Evolutionary conservation across 371 early-diverging fungal genomes (phyloP).

Genomic region (Rhizopus stolonifer): DNA sequence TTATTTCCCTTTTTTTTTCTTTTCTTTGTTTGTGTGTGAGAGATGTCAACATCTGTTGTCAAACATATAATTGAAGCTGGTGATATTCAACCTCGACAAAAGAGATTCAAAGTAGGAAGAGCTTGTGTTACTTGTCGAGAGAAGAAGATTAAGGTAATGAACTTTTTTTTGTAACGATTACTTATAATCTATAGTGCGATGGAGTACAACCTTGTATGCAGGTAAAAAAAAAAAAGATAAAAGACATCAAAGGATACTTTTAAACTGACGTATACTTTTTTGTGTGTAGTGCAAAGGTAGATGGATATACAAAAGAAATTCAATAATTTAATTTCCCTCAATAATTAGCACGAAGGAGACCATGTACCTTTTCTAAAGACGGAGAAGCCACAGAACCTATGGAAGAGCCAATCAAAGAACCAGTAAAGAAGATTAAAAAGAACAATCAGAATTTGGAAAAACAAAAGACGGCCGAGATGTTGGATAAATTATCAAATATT

Average conservation of each 20-base stretch:
- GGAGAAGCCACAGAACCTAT: conserved; percentile 6
- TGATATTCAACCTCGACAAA: conserved; percentile 23
- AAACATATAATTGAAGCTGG: conserved; percentile 1
- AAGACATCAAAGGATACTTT: background rate
- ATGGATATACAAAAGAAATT: background rate
- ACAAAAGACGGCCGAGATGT: conserved; percentile 4
- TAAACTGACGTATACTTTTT: background rate
- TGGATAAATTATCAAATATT: conserved; percentile 20
- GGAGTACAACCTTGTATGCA: conserved; percentile 57
- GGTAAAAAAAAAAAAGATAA: conserved; percentile 24
- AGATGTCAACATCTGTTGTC: conserved; percentile 8
- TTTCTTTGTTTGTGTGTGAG: background rate
- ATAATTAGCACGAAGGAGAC: conserved; percentile 21
- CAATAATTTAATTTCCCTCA: background rate
- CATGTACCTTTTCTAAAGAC: conserved; percentile 33
- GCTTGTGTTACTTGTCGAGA: conserved; percentile 51
- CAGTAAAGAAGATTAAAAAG: background rate
- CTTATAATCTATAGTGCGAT: conserved; percentile 37
- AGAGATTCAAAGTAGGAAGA: conserved; percentile 43
- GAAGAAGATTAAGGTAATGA: conserved; percentile 51
- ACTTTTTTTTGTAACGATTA: background rate
- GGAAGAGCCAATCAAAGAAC: background rate
- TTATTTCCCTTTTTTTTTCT: conserved; percentile 2
- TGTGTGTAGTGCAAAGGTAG: conserved; percentile 16
- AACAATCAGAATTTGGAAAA: conserved; percentile 3